Evolutionary conservation across 2,329 filamentous ascomycete species (phyloP).

Genomic region (Colletotrichum melonis): DNA sequence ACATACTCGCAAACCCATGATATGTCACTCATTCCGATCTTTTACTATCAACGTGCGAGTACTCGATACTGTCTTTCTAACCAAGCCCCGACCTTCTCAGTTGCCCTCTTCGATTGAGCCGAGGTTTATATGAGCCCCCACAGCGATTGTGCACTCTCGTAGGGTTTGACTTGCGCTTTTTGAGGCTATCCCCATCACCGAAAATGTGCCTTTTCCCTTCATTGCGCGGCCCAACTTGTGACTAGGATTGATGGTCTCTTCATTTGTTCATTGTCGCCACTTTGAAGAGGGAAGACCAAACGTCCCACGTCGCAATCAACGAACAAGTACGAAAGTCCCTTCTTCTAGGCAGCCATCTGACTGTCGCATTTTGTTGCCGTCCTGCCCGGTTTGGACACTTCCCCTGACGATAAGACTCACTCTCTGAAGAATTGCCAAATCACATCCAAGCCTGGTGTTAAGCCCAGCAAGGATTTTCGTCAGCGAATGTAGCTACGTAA

Average conservation of each 20-base stretch:
- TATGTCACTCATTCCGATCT: neutral
- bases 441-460: neutral
- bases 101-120: neutral
- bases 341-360: neutral
- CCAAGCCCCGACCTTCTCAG: neutral
- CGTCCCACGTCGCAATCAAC: neutral
- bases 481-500: neutral
- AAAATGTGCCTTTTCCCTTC: neutral
- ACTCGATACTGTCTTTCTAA: neutral
- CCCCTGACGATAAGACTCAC: neutral
- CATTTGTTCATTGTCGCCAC: neutral
- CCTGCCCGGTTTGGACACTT: neutral
- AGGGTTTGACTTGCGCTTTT: neutral
- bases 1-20: neutral
- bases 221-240: neutral
- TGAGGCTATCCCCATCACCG: neutral
- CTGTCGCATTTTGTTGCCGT: neutral
- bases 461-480: neutral
- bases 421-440: neutral
- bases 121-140: neutral
- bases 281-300: neutral
- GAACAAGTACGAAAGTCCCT: neutral
- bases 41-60: neutral
- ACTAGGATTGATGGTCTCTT: neutral
- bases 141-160: neutral